phyloP scores from a whole-genome alignment of 2,329 filamentous ascomycete species.

The Chaetomium globosum region DNA sequence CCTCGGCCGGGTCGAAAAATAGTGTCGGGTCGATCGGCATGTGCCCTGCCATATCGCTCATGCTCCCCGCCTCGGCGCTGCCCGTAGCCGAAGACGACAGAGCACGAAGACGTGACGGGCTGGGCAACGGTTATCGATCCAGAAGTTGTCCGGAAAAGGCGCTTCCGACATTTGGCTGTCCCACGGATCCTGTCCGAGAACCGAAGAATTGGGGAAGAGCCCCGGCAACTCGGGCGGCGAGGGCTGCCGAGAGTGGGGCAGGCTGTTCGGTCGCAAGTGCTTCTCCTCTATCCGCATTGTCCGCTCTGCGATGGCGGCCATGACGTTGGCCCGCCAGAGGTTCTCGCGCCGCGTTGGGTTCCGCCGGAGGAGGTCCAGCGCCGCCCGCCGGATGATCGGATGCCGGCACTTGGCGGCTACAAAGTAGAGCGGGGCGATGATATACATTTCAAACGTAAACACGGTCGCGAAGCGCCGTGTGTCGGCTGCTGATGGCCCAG shows the following conservation, averaged over 20 bases:
- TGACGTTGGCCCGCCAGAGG: constrained; percentile 44
- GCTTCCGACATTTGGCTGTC: constrained; percentile 14
- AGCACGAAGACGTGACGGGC: constrained; percentile 15
- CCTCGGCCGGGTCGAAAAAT: constrained; percentile 32
- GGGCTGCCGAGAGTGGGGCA: constrained; percentile 22
- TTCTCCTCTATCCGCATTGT: constrained; percentile 38
- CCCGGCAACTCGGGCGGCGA: constrained; percentile 26
- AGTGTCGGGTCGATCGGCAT: constrained; percentile 36
- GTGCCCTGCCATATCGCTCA: constrained; percentile 24
- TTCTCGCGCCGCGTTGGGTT: constrained; percentile 44
- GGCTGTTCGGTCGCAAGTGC: constrained; percentile 29
- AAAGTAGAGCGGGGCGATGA: constrained; percentile 49
- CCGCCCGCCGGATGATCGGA: constrained; percentile 46
- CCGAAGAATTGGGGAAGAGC: constrained; percentile 18
- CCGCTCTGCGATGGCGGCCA: constrained; percentile 45
- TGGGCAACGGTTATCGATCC: constrained; percentile 1
- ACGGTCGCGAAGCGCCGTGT: constrained; percentile 30
- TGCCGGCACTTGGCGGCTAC: constrained; percentile 47
- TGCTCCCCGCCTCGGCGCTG: constrained; percentile 22
- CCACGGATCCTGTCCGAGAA: constrained; percentile 22
- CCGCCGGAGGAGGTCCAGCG: constrained; percentile 43
- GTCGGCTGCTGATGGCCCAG: constrained; percentile 22
- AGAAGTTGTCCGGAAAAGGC: constrained; percentile 11
- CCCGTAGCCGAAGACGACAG: constrained; percentile 19
- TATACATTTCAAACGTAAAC: constrained; percentile 50